Evolutionary conservation across 2,329 filamentous ascomycete genomes (phyloP), one percentile per base, ranked within the genome.

Genomic region (Xylaria sp.): DNA sequence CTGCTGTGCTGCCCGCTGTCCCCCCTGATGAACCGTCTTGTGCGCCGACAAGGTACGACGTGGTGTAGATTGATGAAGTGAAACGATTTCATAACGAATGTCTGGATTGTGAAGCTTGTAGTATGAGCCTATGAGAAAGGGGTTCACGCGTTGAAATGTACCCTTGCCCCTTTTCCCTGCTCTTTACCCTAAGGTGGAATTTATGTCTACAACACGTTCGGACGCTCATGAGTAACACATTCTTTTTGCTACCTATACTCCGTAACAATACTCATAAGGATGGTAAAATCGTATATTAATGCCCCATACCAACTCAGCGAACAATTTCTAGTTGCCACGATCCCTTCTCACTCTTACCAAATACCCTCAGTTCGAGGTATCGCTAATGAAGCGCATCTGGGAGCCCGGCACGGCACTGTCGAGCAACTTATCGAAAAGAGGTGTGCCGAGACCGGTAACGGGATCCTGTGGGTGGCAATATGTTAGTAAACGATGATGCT

Each of bases 361-460:
- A 0, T 6, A 13, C 6, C 6, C 9, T 42, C 37, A 42, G 1
- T 42, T 42, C 8, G 37, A 42, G 37, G 11, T 4, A 42, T 42
- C 37, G 3, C 37, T 42, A 3, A 42, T 42, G 37, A 9, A 13
- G 3, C 9, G 5, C 13, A n/a, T 46, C 42, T 6, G 10, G 0
- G 13, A n/a, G 10, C 46, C 49, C 7, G 66, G 62, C 13, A 66
- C 67, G 13, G 59, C 65, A 19, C 61, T 63, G 39, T 58, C 60
- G 13, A 70, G 62, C 62, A 78, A 47, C 61, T 70, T 72, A 35
- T 70, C 66, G 58, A 79, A 79, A 59, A 77, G 63, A 2, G 78
- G 78, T 7, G 76, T 78, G 6, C 78, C 78, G 8, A 76, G 70
- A 0, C 78, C 78, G 0, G 78, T 79, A 2, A 79, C 61, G 7